These are phyloP conservation scores for Hymenoscyphus fraxineus DNA, from an alignment of 2,329 filamentous ascomycete species.

Conservation along the genomic window DNA sequence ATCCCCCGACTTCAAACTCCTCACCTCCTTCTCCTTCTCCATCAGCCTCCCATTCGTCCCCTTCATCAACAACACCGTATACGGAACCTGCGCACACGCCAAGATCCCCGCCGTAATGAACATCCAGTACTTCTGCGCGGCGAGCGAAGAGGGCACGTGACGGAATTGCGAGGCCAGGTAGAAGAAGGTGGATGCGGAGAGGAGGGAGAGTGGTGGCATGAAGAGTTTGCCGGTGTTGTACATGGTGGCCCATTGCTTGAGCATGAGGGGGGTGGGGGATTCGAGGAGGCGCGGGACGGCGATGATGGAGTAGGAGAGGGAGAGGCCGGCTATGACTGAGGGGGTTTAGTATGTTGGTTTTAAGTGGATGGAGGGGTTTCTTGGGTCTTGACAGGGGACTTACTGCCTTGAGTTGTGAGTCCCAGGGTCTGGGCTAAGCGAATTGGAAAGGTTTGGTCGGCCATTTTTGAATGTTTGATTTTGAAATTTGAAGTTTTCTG, in stretches of 20 bases:
- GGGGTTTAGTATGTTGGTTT: neutral
- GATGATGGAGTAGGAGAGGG: conserved; percentile 38
- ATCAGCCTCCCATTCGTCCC: conserved; percentile 47
- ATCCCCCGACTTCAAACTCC: conserved; percentile 37
- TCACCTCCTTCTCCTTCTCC: conserved; percentile 41
- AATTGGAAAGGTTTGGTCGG: conserved; percentile 30
- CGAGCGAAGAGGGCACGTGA: neutral
- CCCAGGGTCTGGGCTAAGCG: conserved; percentile 48
- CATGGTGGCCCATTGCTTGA: conserved; percentile 50
- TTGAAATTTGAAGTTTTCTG: neutral
- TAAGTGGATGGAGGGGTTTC: neutral
- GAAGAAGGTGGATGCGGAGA: conserved; percentile 27
- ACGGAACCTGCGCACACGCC: conserved; percentile 47
- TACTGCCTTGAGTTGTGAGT: conserved; percentile 38
- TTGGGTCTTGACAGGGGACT: neutral
- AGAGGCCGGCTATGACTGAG: neutral
- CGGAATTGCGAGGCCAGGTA: conserved; percentile 41
- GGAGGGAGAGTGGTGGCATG: neutral
- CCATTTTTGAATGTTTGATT: neutral
- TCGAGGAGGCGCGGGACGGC: conserved; percentile 51
- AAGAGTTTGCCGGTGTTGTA: conserved; percentile 22
- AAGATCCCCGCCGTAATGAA: conserved; percentile 38
- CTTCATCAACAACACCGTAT: conserved; percentile 45
- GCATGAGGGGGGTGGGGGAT: conserved; percentile 51
- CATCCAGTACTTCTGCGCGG: neutral